phyloP scores from a whole-genome alignment of 306 rosid genomes.

The Styphnolobium japonicum region DNA sequence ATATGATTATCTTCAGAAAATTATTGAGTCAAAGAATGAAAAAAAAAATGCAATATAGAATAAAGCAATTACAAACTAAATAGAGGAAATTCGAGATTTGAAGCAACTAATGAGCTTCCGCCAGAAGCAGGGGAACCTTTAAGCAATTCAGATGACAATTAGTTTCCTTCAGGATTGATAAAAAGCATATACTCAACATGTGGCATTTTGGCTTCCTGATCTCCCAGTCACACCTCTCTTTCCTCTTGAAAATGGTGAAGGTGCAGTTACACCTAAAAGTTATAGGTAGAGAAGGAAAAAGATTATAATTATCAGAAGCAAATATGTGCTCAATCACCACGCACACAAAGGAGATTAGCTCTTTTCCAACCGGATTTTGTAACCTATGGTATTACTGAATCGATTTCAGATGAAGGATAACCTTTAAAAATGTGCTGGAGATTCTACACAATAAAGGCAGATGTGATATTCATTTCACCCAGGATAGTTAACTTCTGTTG shows the following conservation, averaged over 20 bases:
- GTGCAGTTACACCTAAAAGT: not conserved
- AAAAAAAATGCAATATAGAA: not conserved
- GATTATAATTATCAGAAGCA: not conserved
- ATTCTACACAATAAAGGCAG: not conserved
- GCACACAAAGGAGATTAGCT: not conserved
- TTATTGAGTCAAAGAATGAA: not conserved
- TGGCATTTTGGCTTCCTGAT: not conserved
- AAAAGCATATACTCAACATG: not conserved
- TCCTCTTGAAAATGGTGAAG: not conserved
- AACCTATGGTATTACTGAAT: not conserved
- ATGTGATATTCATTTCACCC: not conserved
- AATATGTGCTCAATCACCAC: not conserved
- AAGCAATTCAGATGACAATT: not conserved
- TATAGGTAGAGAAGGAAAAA: not conserved
- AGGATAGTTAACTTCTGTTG: not conserved
- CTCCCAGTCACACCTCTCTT: not conserved
- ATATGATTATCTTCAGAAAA: not conserved
- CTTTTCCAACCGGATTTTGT: not conserved
- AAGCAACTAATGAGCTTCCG: not conserved
- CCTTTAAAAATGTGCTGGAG: not conserved
- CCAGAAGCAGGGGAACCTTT: not conserved
- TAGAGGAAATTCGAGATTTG: not conserved
- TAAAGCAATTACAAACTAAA: not conserved
- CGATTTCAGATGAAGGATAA: not conserved
- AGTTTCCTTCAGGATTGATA: not conserved